phyloP scores from a whole-genome alignment of 192 early-diverging fungal genomes.

The Coemansia sp. region DNA sequence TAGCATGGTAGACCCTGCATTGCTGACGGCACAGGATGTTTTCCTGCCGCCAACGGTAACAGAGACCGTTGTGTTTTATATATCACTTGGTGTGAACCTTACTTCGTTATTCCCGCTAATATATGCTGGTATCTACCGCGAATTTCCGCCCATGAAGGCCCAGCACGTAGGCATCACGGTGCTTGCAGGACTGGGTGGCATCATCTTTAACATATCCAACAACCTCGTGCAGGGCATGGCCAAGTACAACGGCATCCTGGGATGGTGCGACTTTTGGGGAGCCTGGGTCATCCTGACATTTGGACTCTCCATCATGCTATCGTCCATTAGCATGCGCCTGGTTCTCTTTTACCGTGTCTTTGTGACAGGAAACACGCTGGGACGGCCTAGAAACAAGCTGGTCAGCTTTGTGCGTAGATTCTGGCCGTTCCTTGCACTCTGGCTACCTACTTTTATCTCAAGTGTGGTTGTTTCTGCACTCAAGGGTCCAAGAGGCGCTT shows the following conservation, averaged over 20 bases:
- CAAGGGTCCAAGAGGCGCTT: conserved; percentile 27
- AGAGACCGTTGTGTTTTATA: conserved; percentile 28
- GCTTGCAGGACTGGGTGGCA: conserved; percentile 19
- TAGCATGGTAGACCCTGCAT: conserved; percentile 1
- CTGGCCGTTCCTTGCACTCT: conserved; percentile 35
- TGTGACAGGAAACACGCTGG: conserved; percentile 26
- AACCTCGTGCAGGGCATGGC: conserved; percentile 40
- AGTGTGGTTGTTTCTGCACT: conserved; percentile 24
- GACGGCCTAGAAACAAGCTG: conserved; percentile 5
- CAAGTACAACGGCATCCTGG: conserved; percentile 28
- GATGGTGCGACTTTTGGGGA: conserved; percentile 28
- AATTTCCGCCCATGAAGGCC: conserved; percentile 35
- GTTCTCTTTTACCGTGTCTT: conserved; percentile 36
- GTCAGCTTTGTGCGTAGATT: conserved; percentile 29
- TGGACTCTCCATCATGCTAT: conserved; percentile 17
- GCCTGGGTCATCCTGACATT: conserved; percentile 32
- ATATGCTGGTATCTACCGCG: conserved; percentile 28
- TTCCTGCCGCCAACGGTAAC: conserved; percentile 25
- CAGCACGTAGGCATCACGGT: conserved; percentile 44
- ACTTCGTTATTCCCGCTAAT: conserved; percentile 18
- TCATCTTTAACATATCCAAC: conserved; percentile 37
- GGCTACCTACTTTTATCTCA: conserved; percentile 19
- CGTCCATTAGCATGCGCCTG: conserved; percentile 33
- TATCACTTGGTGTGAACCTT: conserved; percentile 24
- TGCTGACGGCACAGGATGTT: conserved; percentile 24